phyloP scores from a whole-genome alignment of 225 moss, liverwort and hornwort species.

The Ulota crispa region DNA sequence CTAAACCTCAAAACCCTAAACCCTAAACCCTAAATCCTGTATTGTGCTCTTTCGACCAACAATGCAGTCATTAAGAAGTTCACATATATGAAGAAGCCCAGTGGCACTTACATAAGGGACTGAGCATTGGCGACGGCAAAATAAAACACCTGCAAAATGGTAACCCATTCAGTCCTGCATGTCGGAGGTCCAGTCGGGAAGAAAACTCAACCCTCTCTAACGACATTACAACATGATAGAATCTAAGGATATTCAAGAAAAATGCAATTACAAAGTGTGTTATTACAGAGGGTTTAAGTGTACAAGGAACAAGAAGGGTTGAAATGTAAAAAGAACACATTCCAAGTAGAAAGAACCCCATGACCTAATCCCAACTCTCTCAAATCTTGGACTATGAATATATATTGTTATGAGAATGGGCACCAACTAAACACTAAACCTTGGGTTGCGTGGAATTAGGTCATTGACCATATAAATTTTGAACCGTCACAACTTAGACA shows the following conservation, averaged over 20 bases:
- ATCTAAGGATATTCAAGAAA: not conserved
- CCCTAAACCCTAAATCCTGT: not conserved
- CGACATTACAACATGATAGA: not conserved
- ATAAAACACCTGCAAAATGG: conserved; percentile 48
- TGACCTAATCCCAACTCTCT: not conserved
- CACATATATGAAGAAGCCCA: not conserved
- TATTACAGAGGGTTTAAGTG: not conserved
- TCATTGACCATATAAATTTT: not conserved
- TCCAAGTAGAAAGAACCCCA: not conserved
- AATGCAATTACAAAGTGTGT: no score
- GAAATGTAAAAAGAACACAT: not conserved
- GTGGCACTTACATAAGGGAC: conserved; percentile 47
- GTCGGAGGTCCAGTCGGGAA: conserved; percentile 2
- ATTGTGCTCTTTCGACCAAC: not conserved
- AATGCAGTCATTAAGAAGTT: not conserved
- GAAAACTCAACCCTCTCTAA: not conserved
- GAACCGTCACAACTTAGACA: not conserved
- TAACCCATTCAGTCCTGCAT: conserved; percentile 17
- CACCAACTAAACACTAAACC: not conserved
- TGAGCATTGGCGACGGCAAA: conserved; percentile 54
- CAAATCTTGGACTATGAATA: not conserved
- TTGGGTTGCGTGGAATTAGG: not conserved
- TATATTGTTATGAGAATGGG: not conserved
- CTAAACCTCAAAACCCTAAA: not conserved
- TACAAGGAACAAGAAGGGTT: not conserved